Percentiles rank a stretch among this genome's conserved stretches.
Conservation (phyloP, 2,329 filamentous ascomycete genomes). For the Pyrenophora tritici-repentis region DNA sequence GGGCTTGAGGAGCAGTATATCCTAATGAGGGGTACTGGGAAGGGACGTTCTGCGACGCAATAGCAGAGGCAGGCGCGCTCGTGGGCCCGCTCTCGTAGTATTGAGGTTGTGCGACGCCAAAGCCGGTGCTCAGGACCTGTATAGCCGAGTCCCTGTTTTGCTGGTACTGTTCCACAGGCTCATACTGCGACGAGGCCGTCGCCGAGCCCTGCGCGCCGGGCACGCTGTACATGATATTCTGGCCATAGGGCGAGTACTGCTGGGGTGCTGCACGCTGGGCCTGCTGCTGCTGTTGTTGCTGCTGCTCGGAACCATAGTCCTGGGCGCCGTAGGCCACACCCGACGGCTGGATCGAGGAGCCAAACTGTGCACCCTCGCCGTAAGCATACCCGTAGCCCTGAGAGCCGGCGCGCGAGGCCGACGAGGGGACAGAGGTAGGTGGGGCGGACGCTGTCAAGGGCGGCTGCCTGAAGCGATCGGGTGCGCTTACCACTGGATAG, state of each 20-base stretch:
- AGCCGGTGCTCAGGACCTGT: constrained; percentile 72
- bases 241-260: constrained; percentile 60
- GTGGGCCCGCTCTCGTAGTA: constrained; percentile 69
- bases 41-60: constrained; percentile 67
- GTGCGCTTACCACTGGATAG: constrained; percentile 52
- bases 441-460: constrained; percentile 50
- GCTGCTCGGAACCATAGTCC: constrained; percentile 64
- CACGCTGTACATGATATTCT: constrained; percentile 80
- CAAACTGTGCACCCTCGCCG: constrained; percentile 60
- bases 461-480: constrained; percentile 56
- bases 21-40: constrained; percentile 62
- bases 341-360: constrained; percentile 57
- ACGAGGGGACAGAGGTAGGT: constrained; percentile 49
- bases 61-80: constrained; percentile 63
- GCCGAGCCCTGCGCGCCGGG: constrained; percentile 42
- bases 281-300: constrained; percentile 60
- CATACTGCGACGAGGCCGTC: constrained; percentile 68
- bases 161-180: constrained; percentile 75
- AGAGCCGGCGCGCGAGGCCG: constrained; percentile 46
- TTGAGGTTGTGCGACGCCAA: constrained; percentile 67
- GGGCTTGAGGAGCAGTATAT: constrained; percentile 67
- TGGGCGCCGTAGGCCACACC: constrained; percentile 65
- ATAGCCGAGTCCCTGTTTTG: constrained; percentile 70
- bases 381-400: constrained; percentile 57
- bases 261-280: constrained; percentile 57